Percentiles rank a stretch among this genome's conserved stretches.
Evolutionary conservation across 2,329 filamentous ascomycete genomes (phyloP).

Genomic region (Dothideomycetes sp.): DNA sequence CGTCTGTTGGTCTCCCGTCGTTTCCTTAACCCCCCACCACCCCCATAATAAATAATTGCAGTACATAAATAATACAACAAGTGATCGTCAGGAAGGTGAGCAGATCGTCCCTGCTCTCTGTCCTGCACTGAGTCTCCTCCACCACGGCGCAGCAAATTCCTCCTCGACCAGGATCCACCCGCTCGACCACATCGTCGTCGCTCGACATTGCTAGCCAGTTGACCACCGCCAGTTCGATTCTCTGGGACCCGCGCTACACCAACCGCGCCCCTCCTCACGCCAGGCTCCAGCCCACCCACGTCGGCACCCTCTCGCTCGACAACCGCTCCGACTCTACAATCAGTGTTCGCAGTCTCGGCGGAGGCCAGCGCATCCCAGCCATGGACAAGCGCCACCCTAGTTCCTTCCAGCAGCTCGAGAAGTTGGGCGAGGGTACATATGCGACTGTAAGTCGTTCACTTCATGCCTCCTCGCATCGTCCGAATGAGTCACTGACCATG

Average conservation of each 20-base stretch:
- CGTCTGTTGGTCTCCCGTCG: too few species aligned
- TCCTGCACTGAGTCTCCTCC: slow-evolving; percentile 9
- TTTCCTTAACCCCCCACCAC: not conserved
- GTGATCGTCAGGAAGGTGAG: slow-evolving; percentile 11
- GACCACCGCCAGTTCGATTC: slow-evolving; percentile 40
- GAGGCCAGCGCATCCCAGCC: slow-evolving; percentile 30
- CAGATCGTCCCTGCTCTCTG: slow-evolving; percentile 7
- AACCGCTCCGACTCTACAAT: slow-evolving; percentile 44
- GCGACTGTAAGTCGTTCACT: slow-evolving; percentile 61
- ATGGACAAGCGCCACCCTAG: slow-evolving; percentile 96
- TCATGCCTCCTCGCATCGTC: not conserved
- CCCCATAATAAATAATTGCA: too few species aligned
- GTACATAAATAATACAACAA: too few species aligned
- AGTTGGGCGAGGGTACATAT: slow-evolving; percentile 95
- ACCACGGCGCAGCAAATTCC: slow-evolving; percentile 17
- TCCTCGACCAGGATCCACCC: slow-evolving; percentile 15
- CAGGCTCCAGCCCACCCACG: slow-evolving; percentile 39
- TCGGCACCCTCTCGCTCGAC: slow-evolving; percentile 38
- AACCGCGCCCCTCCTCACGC: slow-evolving; percentile 35
- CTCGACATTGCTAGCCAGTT: slow-evolving; percentile 37
- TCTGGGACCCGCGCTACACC: slow-evolving; percentile 42
- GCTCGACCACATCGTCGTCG: slow-evolving; percentile 18
- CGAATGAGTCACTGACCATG: not conserved
- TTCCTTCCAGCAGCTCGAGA: slow-evolving; percentile 98
- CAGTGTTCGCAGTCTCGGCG: slow-evolving; percentile 39